A percentile compares a stretch with the other conserved stretches of the same genome.
These are phyloP conservation scores for Colletotrichum liriopes DNA, from an alignment of 2,329 filamentous ascomycete species.

Conservation along the genomic window DNA sequence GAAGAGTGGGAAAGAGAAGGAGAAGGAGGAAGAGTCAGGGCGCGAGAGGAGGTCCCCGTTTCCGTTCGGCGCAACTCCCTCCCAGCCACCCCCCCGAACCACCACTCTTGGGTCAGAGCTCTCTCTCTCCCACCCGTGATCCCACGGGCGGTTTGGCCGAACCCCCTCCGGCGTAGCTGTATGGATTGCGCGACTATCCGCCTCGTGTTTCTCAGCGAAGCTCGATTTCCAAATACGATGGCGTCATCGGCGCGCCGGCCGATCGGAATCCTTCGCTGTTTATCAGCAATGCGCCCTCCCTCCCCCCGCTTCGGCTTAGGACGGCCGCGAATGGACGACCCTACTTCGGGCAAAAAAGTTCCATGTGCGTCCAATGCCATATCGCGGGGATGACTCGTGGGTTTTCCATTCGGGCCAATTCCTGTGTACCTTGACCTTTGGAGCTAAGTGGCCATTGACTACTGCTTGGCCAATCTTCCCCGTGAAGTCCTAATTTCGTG, in stretches of 20 bases:
- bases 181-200: background rate
- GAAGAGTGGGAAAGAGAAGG: background rate
- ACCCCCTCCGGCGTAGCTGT: background rate
- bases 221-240: slow-evolving; percentile 35
- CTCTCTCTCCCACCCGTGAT: background rate
- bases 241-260: slow-evolving; percentile 37
- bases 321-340: background rate
- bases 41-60: background rate
- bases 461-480: background rate
- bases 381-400: slow-evolving; percentile 19
- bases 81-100: background rate
- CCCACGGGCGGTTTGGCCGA: background rate
- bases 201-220: background rate
- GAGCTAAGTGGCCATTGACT: background rate
- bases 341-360: background rate
- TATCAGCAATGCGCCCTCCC: slow-evolving; percentile 20
- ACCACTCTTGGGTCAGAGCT: background rate
- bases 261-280: slow-evolving; percentile 34
- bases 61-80: background rate
- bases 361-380: slow-evolving; percentile 5
- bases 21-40: background rate
- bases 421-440: background rate
- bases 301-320: background rate
- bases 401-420: background rate
- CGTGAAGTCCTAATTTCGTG: slow-evolving; percentile 1